phyloP scores from a whole-genome alignment of 352 stramenopile genomes.

The Phytophthora litchii region DNA sequence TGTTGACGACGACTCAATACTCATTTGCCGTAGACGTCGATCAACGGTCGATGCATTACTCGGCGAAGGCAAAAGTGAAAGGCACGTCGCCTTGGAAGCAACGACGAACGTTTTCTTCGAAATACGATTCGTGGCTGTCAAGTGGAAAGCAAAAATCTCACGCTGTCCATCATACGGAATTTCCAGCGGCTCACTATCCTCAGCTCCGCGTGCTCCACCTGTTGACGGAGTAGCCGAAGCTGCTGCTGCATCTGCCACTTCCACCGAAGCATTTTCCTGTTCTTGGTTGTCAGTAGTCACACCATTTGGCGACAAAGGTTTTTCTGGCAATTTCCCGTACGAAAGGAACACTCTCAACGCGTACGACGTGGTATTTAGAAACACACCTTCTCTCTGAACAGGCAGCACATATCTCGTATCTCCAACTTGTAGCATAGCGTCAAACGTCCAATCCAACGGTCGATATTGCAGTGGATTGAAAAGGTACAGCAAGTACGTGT shows the following conservation, averaged over 20 bases:
- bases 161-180: slow-evolving; percentile 66
- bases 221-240: slow-evolving; percentile 11
- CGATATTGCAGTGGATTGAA: slow-evolving; percentile 87
- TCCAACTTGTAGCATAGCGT: slow-evolving; percentile 68
- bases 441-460: slow-evolving; percentile 84
- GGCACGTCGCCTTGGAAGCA: slow-evolving; percentile 54
- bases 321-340: slow-evolving; percentile 75
- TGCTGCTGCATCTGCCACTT: slow-evolving; percentile 13
- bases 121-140: slow-evolving; percentile 80
- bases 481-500: slow-evolving; percentile 88
- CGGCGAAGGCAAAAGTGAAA: slow-evolving; percentile 42
- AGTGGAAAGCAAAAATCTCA: slow-evolving; percentile 64
- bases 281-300: slow-evolving; percentile 10
- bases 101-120: slow-evolving; percentile 67
- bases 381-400: slow-evolving; percentile 76
- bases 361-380: slow-evolving; percentile 74
- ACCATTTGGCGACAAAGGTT: slow-evolving; percentile 5
- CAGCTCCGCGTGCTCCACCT: slow-evolving; percentile 46
- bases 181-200: slow-evolving; percentile 60
- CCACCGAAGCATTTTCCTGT: slow-evolving; percentile 21
- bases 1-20: slow-evolving; percentile 20
- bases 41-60: slow-evolving; percentile 11
- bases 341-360: slow-evolving; percentile 84
- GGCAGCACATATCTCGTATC: slow-evolving; percentile 54
- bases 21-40: slow-evolving; percentile 24